Conservation (phyloP, 768 basidiomycete genomes). For the Candolleomyces eurysporus region DNA sequence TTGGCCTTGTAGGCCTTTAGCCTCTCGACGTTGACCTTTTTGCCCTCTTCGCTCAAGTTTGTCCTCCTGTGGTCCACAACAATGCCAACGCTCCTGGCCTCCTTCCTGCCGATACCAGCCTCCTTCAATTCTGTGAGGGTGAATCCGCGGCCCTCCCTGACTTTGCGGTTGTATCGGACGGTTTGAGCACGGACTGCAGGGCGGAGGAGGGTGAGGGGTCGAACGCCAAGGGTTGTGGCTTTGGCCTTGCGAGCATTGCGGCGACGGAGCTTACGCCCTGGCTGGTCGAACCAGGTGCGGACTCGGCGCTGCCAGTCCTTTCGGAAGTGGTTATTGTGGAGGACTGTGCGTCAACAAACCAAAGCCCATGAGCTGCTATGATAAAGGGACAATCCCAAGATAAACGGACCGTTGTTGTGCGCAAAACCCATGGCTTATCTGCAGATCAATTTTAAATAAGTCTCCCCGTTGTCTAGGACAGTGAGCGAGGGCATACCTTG, state of each 20-base stretch:
- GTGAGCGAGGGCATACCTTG: conserved; percentile 32
- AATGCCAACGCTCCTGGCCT: conserved; percentile 90
- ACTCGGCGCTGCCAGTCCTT: conserved; percentile 99
- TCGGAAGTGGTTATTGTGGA: conserved; percentile 93
- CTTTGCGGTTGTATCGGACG: conserved; percentile 96
- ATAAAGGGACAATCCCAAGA: background rate
- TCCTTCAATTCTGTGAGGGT: conserved; percentile 92
- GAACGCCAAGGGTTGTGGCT: conserved; percentile 87
- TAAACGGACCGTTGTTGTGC: conserved; percentile 73
- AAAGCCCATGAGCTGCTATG: conserved; percentile 11
- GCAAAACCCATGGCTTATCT: conserved; percentile 73
- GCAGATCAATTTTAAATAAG: conserved; percentile 13
- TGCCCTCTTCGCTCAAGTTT: conserved; percentile 95
- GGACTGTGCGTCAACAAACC: conserved; percentile 46
- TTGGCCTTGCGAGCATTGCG: conserved; percentile 90
- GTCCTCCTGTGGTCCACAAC: conserved; percentile 96
- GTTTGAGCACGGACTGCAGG: conserved; percentile 97
- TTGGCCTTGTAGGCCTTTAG: conserved; percentile 90
- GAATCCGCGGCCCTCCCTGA: conserved; percentile 97
- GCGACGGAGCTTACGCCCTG: conserved; percentile 94
- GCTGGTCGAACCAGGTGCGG: conserved; percentile 98
- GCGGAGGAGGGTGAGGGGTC: conserved; percentile 87
- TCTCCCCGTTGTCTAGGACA: conserved; percentile 9
- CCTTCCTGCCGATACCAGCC: conserved; percentile 91
- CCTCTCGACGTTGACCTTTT: conserved; percentile 91